Evolutionary conservation across 1,284 basidiomycete genomes (phyloP).

Genomic region (Salmacisia buchloeana): DNA sequence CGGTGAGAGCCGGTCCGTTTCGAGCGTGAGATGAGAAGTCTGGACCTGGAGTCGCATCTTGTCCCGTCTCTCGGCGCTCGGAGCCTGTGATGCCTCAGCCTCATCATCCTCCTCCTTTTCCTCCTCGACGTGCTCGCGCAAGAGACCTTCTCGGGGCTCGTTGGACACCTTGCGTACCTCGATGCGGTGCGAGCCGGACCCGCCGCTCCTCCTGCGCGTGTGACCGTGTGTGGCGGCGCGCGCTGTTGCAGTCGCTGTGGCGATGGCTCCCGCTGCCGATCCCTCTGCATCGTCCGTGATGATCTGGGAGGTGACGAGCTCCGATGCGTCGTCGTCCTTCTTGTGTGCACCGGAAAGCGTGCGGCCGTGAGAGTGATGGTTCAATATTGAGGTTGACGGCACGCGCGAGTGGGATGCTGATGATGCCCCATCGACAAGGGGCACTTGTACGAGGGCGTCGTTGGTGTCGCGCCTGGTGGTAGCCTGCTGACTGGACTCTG

Average conservation of each 20-base stretch:
- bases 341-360: background rate
- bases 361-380: background rate
- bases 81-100: conserved; percentile 14
- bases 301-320: background rate
- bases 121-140: background rate
- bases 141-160: background rate
- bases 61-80: conserved; percentile 16
- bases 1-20: background rate
- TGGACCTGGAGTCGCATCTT: conserved; percentile 5
- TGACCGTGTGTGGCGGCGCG: background rate
- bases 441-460: background rate
- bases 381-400: background rate
- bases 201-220: background rate
- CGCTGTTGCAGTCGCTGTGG: background rate
- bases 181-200: conserved; percentile 3
- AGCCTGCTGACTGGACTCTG: background rate
- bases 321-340: background rate
- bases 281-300: background rate
- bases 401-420: background rate
- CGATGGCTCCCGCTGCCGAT: background rate
- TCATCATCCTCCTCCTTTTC: conserved; percentile 10
- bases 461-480: background rate
- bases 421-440: background rate
- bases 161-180: conserved; percentile 6
- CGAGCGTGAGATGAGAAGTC: background rate